These are phyloP conservation scores for Cercophora samala DNA, from an alignment of 495 filamentous ascomycete species.

Conservation along the genomic window DNA sequence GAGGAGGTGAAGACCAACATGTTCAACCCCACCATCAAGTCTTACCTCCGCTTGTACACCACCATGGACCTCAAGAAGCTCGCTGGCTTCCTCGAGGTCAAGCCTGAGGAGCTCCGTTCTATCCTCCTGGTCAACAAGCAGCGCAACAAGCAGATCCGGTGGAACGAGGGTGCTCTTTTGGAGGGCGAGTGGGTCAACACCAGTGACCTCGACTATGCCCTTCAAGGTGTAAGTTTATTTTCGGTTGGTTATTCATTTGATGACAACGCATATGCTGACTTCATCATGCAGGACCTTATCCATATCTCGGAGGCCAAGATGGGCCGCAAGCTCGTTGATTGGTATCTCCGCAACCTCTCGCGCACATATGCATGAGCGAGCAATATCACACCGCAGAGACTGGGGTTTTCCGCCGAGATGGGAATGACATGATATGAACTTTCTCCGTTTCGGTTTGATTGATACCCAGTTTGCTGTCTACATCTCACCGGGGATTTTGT, in stretches of 20 bases:
- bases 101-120: constrained; percentile 84
- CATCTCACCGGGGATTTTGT: neutral
- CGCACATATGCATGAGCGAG: constrained; percentile 65
- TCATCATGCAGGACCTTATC: constrained; percentile 68
- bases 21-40: constrained; percentile 90
- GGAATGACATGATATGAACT: neutral
- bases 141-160: constrained; percentile 90
- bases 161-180: constrained; percentile 83
- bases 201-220: constrained; percentile 92
- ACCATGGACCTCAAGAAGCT: constrained; percentile 99
- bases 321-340: constrained; percentile 92
- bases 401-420: neutral
- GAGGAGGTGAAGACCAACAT: constrained; percentile 98
- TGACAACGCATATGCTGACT: constrained; percentile 25
- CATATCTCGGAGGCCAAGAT: constrained; percentile 99
- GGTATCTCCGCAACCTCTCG: constrained; percentile 95
- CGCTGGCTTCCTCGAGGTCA: constrained; percentile 91
- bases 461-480: neutral
- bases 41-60: constrained; percentile 97
- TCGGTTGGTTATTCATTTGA: neutral
- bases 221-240: constrained; percentile 70
- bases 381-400: neutral
- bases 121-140: constrained; percentile 98
- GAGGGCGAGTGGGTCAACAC: constrained; percentile 89
- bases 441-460: neutral